Percentiles rank a stretch among this genome's conserved stretches.
These are phyloP conservation scores for Saksenaea vasiformis DNA, from an alignment of 371 early-diverging fungal genomes.

Conservation along the genomic window DNA sequence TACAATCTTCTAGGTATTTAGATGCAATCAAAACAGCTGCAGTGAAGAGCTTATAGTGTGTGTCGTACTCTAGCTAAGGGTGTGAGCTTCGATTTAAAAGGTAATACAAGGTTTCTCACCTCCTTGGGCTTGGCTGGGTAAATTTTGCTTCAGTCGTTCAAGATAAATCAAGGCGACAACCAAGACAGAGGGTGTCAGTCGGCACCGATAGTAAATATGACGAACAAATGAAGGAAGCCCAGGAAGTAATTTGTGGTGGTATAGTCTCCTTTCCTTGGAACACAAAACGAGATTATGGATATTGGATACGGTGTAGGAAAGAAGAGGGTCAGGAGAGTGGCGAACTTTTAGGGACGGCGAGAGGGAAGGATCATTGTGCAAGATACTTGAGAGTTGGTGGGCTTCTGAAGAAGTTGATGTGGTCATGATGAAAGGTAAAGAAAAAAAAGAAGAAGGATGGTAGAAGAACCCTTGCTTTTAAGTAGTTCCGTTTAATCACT, in stretches of 20 bases:
- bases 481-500: neutral
- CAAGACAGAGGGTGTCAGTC: conserved; percentile 45
- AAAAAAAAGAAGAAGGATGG: neutral
- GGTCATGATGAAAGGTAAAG: conserved; percentile 3
- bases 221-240: conserved; percentile 38
- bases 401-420: conserved; percentile 1
- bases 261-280: conserved; percentile 30
- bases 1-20: conserved; percentile 65
- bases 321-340: conserved; percentile 35
- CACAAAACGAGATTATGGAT: conserved; percentile 35
- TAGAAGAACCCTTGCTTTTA: neutral
- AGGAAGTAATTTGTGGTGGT: conserved; percentile 39
- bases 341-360: conserved; percentile 20
- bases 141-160: conserved; percentile 59
- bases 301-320: conserved; percentile 32
- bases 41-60: conserved; percentile 73
- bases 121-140: conserved; percentile 66
- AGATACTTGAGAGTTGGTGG: neutral
- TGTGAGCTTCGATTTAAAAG: neutral
- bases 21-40: conserved; percentile 73
- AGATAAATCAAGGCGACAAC: conserved; percentile 73
- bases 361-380: neutral
- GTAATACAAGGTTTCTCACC: conserved; percentile 18
- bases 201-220: conserved; percentile 38
- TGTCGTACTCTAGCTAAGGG: conserved; percentile 55